Evolutionary conservation across 805 yeast genomes (phyloP).

Genomic region (Wickerhamomyces chaumierensis): DNA sequence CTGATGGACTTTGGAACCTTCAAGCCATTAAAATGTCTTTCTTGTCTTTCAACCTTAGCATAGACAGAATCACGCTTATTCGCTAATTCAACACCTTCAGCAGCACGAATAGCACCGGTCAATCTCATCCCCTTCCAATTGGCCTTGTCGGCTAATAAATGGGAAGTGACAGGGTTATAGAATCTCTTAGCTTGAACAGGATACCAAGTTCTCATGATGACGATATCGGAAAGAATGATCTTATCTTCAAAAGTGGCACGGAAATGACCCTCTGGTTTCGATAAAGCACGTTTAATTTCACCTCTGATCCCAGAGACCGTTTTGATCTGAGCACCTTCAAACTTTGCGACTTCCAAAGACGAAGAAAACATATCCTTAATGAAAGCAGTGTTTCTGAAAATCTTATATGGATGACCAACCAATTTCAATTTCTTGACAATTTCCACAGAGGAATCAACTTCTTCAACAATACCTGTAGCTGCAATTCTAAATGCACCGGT

Average conservation of each 20-base stretch:
- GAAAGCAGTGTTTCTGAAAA: conserved; percentile 93
- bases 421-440: conserved; percentile 92
- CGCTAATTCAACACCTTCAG: conserved; percentile 53
- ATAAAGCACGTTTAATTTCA: conserved; percentile 88
- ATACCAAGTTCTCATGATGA: conserved; percentile 91
- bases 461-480: conserved; percentile 94
- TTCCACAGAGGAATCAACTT: conserved; percentile 78
- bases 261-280: conserved; percentile 90
- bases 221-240: conserved; percentile 78
- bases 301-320: conserved; percentile 97
- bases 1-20: conserved; percentile 75
- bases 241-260: conserved; percentile 97
- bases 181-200: conserved; percentile 85
- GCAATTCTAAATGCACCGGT: conserved; percentile 89
- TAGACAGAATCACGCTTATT: conserved; percentile 38
- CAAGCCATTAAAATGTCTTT: conserved; percentile 78
- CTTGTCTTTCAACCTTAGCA: conserved; percentile 69
- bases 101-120: conserved; percentile 90
- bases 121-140: conserved; percentile 96
- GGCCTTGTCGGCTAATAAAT: conserved; percentile 61
- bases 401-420: conserved; percentile 89
- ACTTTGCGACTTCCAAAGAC: conserved; percentile 89
- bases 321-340: conserved; percentile 94
- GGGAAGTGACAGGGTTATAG: conserved; percentile 92
- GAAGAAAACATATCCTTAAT: conserved; percentile 93